Conservation (phyloP, 2,329 filamentous ascomycete genomes). For the Monosporascus sp. region DNA sequence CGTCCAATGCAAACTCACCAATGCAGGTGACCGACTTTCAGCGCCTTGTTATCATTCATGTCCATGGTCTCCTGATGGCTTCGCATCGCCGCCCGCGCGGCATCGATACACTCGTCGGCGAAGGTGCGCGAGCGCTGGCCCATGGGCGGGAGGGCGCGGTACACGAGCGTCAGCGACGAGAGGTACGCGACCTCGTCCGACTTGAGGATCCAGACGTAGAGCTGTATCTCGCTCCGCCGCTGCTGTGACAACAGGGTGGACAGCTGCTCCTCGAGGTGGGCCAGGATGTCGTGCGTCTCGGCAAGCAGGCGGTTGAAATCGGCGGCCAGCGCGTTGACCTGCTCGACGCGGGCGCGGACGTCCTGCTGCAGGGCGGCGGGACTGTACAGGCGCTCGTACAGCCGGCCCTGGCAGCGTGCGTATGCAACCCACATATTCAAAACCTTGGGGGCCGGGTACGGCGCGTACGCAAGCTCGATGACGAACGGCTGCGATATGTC, state of each 20-base stretch:
- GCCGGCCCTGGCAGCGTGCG: constrained; percentile 48
- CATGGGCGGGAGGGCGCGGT: constrained; percentile 33
- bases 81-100: constrained; percentile 34
- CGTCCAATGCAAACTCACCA: constrained; percentile 28
- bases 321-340: constrained; percentile 25
- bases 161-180: constrained; percentile 35
- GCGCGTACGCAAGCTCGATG: constrained; percentile 26
- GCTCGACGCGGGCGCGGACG: constrained; percentile 25
- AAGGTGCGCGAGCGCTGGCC: constrained; percentile 28
- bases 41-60: constrained; percentile 29
- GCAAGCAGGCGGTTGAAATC: constrained; percentile 27
- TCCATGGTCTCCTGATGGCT: constrained; percentile 36
- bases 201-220: constrained; percentile 30
- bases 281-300: constrained; percentile 19
- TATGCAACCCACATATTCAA: constrained; percentile 45
- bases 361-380: constrained; percentile 32
- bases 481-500: constrained; percentile 42
- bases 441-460: constrained; percentile 27
- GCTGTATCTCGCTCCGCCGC: neutral
- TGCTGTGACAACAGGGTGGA: too few species aligned
- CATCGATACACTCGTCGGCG: constrained; percentile 35
- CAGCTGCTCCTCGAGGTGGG: constrained; percentile 12
- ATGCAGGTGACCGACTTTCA: constrained; percentile 37
- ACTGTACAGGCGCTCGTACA: constrained; percentile 51
- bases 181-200: constrained; percentile 37